Evolutionary conservation across 805 yeast genomes (phyloP), one percentile per base, ranked within the genome.

Genomic region (Yamadazyma paraphyllophila): DNA sequence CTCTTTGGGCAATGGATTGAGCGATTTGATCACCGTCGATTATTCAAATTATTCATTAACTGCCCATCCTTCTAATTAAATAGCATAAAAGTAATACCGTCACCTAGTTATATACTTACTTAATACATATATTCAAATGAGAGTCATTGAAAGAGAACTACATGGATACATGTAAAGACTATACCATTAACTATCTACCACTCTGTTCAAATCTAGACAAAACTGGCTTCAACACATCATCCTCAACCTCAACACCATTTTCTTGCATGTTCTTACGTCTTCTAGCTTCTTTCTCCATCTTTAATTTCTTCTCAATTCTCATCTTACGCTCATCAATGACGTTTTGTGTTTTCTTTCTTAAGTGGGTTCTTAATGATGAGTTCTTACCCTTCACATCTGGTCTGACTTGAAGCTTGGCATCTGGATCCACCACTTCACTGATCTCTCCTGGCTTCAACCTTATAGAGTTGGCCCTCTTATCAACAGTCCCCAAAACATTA

Each of bases 281-380:
- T 69, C 94, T 81, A 20, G 80, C 67, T 44, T 77, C 77, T 66
- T 89, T 87, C 66, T 92, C 97, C 55, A 74, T 76, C 60, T 78
- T 77, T 61, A 88, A 71, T 54, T 87, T 87, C 45, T 77, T 78
- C 61, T 91, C 91, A 10, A 88, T 74, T 53, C 95, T 81, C 61
- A 84, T 59, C 56, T 83, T 84, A 58, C 97, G 82, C 63, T 89
- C 88, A 62, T 89, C 96, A 50, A 91, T 80, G 37, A 90, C 91
- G 60, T 90, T 90, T 62, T 79, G 82, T 45, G 83, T 82, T 76
- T 85, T 86, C 77, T 88, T 91, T 63, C 96, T 82, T 66, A 87
- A 69, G 62, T 83, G 82, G 44, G 83, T 78, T 61, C 96, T 83
- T 49, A 92, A 68, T 1, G 90, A 83, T 7, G 97, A 88, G 67